A percentile compares a stretch with the other conserved stretches of the same genome.
Conservation (phyloP, 2,329 filamentous ascomycete genomes). For the Trichoderma citrinoviride region DNA sequence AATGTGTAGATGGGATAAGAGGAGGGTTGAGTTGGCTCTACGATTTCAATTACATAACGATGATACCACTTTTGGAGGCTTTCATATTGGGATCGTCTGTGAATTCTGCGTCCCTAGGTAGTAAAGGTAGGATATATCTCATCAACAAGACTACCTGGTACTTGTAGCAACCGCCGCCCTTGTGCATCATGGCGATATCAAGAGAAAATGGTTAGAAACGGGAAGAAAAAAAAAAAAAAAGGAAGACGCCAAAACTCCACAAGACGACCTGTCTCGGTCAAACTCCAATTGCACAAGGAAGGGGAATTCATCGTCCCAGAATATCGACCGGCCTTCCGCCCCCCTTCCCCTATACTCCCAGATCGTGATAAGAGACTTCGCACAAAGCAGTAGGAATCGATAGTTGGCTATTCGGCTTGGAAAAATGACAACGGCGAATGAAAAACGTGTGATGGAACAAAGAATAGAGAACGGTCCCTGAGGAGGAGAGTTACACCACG, state of each 20-base stretch:
- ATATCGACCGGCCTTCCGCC: neutral
- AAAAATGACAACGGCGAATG: neutral
- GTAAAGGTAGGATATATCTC: neutral
- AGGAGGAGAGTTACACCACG: conserved; percentile 43
- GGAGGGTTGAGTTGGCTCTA: neutral
- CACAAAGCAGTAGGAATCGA: neutral
- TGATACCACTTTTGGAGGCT: neutral
- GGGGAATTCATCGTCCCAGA: neutral
- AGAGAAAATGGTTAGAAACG: neutral
- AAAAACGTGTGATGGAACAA: no score
- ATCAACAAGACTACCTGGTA: neutral
- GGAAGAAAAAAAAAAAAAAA: neutral
- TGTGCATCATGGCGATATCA: neutral
- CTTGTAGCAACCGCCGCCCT: neutral
- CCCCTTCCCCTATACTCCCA: neutral
- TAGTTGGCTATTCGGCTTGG: neutral
- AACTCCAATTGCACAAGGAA: neutral
- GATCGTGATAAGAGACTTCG: neutral
- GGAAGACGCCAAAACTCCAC: conserved; percentile 11
- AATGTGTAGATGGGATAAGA: neutral
- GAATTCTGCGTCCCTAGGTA: neutral
- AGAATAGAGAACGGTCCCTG: neutral
- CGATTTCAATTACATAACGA: neutral
- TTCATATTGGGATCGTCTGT: neutral
- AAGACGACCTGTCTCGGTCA: conserved; percentile 1